These are phyloP conservation scores for Ophiostoma sp. DNA, from an alignment of 2,329 filamentous ascomycete genomes.

Conservation along the genomic window DNA sequence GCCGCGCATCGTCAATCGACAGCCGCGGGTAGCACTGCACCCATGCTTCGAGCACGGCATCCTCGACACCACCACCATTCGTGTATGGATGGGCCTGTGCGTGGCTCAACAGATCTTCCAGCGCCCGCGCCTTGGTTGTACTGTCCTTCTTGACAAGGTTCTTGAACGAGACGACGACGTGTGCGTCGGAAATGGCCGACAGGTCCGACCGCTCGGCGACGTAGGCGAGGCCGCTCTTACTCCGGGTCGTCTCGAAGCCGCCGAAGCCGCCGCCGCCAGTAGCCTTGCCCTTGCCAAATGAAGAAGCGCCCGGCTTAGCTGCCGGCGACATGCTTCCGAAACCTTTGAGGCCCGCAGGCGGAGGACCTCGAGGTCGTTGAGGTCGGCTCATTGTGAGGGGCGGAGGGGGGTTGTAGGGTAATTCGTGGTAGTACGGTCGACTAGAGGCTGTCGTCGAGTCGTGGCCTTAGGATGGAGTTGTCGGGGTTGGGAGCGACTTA, in stretches of 20 bases:
- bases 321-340: not conserved
- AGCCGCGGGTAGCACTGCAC: constrained; percentile 80
- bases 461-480: not conserved
- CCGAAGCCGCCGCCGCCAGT: constrained; percentile 40
- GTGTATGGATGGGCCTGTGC: constrained; percentile 56
- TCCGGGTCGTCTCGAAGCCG: constrained; percentile 46
- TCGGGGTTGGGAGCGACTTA: not conserved
- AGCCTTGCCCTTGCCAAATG: not conserved
- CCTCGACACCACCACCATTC: constrained; percentile 65
- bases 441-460: not conserved
- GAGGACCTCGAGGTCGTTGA: not conserved
- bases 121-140: constrained; percentile 84
- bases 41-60: constrained; percentile 85
- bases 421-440: no score
- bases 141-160: constrained; percentile 90
- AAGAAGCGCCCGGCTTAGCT: not conserved
- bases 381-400: constrained; percentile 1
- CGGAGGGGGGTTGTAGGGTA: not conserved
- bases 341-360: constrained; percentile 9
- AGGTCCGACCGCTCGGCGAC: constrained; percentile 83
- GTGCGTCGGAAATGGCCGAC: constrained; percentile 71
- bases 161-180: constrained; percentile 87
- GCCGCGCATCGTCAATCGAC: constrained; percentile 84
- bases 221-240: constrained; percentile 66
- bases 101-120: constrained; percentile 77